phyloP scores from a whole-genome alignment of 192 early-diverging fungal genomes.

The Fimicolochytrium jonesii region DNA sequence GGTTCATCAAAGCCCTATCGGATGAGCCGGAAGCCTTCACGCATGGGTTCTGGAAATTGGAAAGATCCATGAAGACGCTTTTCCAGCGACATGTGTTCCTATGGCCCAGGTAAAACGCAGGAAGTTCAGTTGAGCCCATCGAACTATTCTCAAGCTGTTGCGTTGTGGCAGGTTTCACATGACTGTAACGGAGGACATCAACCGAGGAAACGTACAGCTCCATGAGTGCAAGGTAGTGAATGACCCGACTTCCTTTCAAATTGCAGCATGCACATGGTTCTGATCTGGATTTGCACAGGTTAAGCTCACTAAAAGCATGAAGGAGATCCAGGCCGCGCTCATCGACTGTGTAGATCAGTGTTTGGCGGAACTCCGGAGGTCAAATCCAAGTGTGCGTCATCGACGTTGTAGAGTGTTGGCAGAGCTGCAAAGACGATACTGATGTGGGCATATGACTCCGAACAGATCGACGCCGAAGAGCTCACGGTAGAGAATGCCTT shows the following conservation, averaged over 20 bases:
- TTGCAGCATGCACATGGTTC: too few species aligned
- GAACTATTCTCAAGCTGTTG: not conserved
- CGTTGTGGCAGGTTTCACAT: slow-evolving; percentile 59
- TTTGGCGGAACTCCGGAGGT: slow-evolving; percentile 69
- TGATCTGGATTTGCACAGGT: too few species aligned
- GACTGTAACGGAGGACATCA: slow-evolving; percentile 51
- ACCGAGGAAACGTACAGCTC: slow-evolving; percentile 22
- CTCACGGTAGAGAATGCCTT: slow-evolving; percentile 84
- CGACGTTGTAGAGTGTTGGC: too few species aligned
- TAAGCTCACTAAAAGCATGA: slow-evolving; percentile 76
- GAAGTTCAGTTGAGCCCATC: too few species aligned
- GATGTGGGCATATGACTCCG: too few species aligned
- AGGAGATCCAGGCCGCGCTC: slow-evolving; percentile 73
- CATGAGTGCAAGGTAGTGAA: slow-evolving; percentile 10
- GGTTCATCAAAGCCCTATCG: slow-evolving; percentile 93
- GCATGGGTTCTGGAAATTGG: slow-evolving; percentile 79
- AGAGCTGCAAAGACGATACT: not conserved
- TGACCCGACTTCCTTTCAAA: too few species aligned
- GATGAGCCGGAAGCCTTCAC: slow-evolving; percentile 80
- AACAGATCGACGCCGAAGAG: slow-evolving; percentile 70
- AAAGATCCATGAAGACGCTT: slow-evolving; percentile 78
- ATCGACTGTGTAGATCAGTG: slow-evolving; percentile 80
- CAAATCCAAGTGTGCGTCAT: slow-evolving; percentile 52
- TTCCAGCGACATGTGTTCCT: slow-evolving; percentile 76
- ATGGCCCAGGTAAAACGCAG: slow-evolving; percentile 72